These are phyloP conservation scores for Picea engelmannii DNA, from an alignment of 83 land plant genomes.

Conservation along the genomic window DNA sequence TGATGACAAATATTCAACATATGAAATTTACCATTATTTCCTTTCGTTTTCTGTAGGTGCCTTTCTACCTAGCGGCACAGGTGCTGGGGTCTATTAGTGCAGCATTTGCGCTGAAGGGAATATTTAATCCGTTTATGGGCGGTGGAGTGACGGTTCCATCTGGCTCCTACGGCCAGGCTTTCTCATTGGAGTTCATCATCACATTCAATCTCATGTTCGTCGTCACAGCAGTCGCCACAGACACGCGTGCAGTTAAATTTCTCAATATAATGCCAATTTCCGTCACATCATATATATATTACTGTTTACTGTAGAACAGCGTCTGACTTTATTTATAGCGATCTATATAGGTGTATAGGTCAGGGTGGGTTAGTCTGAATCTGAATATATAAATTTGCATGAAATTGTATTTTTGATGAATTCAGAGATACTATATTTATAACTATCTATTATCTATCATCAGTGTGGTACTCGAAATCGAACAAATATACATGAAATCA, in stretches of 20 bases:
- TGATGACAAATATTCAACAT: too few relatives aligned
- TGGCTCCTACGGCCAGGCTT: slow-evolving; percentile 54
- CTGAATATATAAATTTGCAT: too few relatives aligned
- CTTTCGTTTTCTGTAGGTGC: slow-evolving; percentile 32
- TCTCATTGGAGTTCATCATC: slow-evolving; percentile 75
- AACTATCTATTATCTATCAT: too few relatives aligned
- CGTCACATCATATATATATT: neutral
- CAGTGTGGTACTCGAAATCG: too few relatives aligned
- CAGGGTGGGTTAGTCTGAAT: too few relatives aligned
- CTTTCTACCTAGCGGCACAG: slow-evolving; percentile 76
- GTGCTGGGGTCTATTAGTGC: slow-evolving; percentile 72
- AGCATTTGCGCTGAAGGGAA: slow-evolving; percentile 62
- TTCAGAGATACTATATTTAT: too few relatives aligned
- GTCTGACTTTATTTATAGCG: too few relatives aligned
- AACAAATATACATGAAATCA: too few relatives aligned
- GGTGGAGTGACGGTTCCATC: slow-evolving; percentile 83
- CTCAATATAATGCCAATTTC: neutral
- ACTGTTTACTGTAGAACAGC: too few relatives aligned
- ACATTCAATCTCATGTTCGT: slow-evolving; percentile 81
- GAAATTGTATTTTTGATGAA: too few relatives aligned
- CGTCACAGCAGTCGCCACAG: slow-evolving; percentile 86
- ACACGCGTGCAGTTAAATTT: slow-evolving; percentile 61
- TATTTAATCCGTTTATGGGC: slow-evolving; percentile 53
- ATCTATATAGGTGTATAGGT: too few relatives aligned
- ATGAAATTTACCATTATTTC: too few relatives aligned